A percentile compares a stretch with the other conserved stretches of the same genome.
Evolutionary conservation across 345 rosid genomes (phyloP).

Genomic region (Pugionium cornutum): DNA sequence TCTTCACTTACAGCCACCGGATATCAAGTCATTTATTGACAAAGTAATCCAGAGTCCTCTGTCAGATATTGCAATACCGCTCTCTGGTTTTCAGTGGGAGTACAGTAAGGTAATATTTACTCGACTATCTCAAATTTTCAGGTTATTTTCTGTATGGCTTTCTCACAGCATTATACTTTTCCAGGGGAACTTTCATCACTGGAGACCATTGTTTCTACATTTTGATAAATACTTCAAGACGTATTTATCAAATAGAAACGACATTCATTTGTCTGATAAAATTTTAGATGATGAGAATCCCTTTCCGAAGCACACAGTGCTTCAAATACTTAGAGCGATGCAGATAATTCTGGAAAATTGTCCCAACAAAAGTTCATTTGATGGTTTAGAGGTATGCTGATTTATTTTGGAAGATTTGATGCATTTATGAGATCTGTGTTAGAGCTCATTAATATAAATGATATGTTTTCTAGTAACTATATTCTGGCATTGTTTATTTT

Average conservation of each 20-base stretch:
- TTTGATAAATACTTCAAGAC: slow-evolving; percentile 92
- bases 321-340: slow-evolving; percentile 88
- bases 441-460: slow-evolving; percentile 12
- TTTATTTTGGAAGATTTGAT: slow-evolving; percentile 9
- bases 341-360: slow-evolving; percentile 86
- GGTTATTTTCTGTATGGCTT: slow-evolving; percentile 1
- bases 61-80: slow-evolving; percentile 95
- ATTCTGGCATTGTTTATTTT: neutral
- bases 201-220: slow-evolving; percentile 93
- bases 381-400: slow-evolving; percentile 79
- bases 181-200: slow-evolving; percentile 97
- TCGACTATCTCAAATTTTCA: slow-evolving; percentile 2
- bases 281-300: slow-evolving; percentile 64
- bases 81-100: slow-evolving; percentile 93
- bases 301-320: slow-evolving; percentile 80
- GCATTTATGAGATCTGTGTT: slow-evolving; percentile 20
- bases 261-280: slow-evolving; percentile 73
- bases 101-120: slow-evolving; percentile 64
- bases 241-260: slow-evolving; percentile 75
- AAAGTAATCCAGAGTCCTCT: slow-evolving; percentile 96
- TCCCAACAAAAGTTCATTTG: slow-evolving; percentile 87
- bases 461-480: slow-evolving; percentile 29
- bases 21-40: slow-evolving; percentile 82
- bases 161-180: slow-evolving; percentile 39
- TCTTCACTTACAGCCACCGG: slow-evolving; percentile 68